phyloP scores from a whole-genome alignment of 169 alveolate species.

The Plasmodium coatneyi region DNA sequence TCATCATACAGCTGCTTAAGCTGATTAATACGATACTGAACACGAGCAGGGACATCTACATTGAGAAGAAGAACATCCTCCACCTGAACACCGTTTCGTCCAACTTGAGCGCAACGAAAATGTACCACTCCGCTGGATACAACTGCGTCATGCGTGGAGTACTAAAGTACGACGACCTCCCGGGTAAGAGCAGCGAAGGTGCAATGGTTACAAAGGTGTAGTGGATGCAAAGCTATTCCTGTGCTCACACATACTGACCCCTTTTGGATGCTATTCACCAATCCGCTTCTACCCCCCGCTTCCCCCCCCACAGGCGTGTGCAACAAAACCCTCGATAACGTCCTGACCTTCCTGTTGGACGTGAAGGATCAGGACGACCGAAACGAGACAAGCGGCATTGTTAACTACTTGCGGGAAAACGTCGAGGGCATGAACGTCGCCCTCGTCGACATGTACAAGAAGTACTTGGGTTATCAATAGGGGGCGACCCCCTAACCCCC shows the following conservation, averaged over 20 bases:
- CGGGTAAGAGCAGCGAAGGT: background rate
- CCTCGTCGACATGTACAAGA: constrained; percentile 50
- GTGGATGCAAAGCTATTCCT: background rate
- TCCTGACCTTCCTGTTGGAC: constrained; percentile 14
- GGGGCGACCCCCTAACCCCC: background rate
- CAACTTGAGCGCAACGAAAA: constrained; percentile 37
- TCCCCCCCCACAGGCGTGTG: constrained; percentile 24
- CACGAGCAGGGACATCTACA: constrained; percentile 62
- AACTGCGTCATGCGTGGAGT: constrained; percentile 8
- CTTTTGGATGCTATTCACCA: background rate
- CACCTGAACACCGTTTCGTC: constrained; percentile 30
- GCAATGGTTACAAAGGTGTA: too few species aligned
- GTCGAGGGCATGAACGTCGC: constrained; percentile 54
- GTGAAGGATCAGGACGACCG: constrained; percentile 3
- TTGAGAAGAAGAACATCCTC: constrained; percentile 56
- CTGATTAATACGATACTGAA: constrained; percentile 49
- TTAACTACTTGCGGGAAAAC: constrained; percentile 47
- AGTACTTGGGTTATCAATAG: constrained; percentile 22
- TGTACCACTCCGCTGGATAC: constrained; percentile 50
- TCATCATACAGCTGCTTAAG: constrained; percentile 44
- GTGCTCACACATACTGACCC: background rate
- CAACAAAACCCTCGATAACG: constrained; percentile 23
- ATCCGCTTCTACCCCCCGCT: background rate
- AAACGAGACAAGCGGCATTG: constrained; percentile 6
- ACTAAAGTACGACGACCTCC: constrained; percentile 31